Evolutionary conservation across 331 rosid species (phyloP).

Genomic region (Ulmus americana): DNA sequence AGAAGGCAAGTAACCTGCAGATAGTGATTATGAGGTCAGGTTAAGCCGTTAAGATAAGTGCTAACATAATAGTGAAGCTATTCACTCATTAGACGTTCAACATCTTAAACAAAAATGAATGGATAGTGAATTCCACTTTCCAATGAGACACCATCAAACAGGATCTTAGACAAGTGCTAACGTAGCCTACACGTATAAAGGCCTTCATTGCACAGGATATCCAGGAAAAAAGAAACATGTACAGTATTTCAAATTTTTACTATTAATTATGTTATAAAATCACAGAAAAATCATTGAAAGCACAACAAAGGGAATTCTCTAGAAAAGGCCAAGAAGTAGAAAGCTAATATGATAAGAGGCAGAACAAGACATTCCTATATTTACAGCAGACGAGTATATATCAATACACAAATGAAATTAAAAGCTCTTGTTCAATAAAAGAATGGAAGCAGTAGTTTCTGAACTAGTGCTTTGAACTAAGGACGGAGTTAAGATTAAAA

Average conservation of each 20-base stretch:
- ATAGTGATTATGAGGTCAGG: slow-evolving; percentile 15
- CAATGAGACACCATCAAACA: not conserved
- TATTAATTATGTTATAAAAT: not conserved
- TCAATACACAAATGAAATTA: not conserved
- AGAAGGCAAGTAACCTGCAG: slow-evolving; percentile 67
- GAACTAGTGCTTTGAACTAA: not conserved
- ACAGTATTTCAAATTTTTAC: not conserved
- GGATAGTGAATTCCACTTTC: not conserved
- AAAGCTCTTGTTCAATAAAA: not conserved
- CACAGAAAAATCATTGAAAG: not conserved
- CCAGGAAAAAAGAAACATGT: not conserved
- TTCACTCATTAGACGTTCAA: not conserved
- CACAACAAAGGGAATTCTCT: not conserved
- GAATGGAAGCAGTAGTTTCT: not conserved
- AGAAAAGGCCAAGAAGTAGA: not conserved
- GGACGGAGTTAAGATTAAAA: too few relatives aligned
- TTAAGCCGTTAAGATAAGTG: slow-evolving; percentile 3
- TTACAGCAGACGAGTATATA: not conserved
- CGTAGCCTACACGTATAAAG: not conserved
- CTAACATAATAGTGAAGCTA: not conserved
- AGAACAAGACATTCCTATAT: not conserved
- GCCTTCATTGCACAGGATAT: not conserved
- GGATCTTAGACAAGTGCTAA: not conserved
- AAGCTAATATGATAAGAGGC: not conserved
- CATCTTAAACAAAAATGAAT: not conserved